Evolutionary conservation across 805 yeast genomes (phyloP).

Genomic region (Grigorovia humatica): DNA sequence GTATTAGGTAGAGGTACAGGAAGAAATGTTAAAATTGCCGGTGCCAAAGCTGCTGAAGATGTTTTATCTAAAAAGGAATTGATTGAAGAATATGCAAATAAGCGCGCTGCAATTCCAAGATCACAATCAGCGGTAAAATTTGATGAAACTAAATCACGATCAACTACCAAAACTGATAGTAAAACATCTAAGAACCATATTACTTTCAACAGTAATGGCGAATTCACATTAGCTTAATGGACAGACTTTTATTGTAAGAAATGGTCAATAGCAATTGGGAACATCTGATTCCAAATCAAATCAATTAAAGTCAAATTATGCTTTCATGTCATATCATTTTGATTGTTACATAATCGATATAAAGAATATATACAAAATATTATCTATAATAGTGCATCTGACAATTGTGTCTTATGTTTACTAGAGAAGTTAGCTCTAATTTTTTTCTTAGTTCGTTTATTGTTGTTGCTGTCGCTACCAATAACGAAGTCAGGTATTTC

Average conservation of each 20-base stretch:
- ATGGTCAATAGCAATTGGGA: too few relatives aligned
- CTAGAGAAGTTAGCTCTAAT: slow-evolving; percentile 12
- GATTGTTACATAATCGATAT: background rate
- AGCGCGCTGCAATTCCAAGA: slow-evolving; percentile 46
- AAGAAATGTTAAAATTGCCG: slow-evolving; percentile 62
- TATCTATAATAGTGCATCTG: background rate
- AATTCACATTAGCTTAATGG: slow-evolving; percentile 2
- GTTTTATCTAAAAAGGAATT: slow-evolving; percentile 51
- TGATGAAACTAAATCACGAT: background rate
- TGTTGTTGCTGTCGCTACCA: background rate
- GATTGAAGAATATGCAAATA: slow-evolving; percentile 52
- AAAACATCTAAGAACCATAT: background rate
- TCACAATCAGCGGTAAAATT: slow-evolving; percentile 23
- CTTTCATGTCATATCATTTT: background rate
- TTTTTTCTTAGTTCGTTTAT: slow-evolving; percentile 8
- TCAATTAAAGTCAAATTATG: too few relatives aligned
- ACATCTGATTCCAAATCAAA: too few relatives aligned
- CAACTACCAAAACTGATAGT: background rate
- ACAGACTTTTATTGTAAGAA: too few relatives aligned
- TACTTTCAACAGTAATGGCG: slow-evolving; percentile 6
- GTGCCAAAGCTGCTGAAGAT: slow-evolving; percentile 73
- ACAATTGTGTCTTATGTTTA: slow-evolving; percentile 2
- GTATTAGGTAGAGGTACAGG: slow-evolving; percentile 66
- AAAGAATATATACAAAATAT: background rate
- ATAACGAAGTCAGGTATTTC: slow-evolving; percentile 11